Conservation (phyloP, 805 yeast genomes). For the Spathaspora gorwiae region DNA sequence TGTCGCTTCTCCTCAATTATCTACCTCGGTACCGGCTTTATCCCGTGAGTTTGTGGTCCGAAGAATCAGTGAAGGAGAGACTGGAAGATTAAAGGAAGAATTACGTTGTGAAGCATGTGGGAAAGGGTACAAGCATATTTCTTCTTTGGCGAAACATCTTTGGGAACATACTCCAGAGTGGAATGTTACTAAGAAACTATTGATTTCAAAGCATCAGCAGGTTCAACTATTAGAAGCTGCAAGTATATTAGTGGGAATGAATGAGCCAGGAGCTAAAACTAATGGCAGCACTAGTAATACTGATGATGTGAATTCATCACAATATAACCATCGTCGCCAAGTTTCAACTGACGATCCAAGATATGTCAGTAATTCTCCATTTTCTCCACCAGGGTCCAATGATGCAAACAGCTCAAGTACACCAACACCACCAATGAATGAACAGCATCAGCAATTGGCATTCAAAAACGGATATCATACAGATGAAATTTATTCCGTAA, state of each 20-base stretch:
- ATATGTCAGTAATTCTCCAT: conserved; percentile 5
- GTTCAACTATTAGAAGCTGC: conserved; percentile 80
- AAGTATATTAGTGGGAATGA: conserved; percentile 72
- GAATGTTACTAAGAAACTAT: conserved; percentile 77
- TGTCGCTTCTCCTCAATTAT: conserved; percentile 1
- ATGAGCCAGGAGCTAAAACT: conserved; percentile 25
- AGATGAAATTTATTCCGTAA: neutral
- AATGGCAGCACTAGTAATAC: neutral
- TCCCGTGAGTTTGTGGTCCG: conserved; percentile 73
- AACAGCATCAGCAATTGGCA: conserved; percentile 1
- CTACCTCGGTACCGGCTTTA: conserved; percentile 41
- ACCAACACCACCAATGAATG: conserved; percentile 12
- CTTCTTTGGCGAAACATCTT: conserved; percentile 80
- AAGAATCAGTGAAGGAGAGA: conserved; percentile 80
- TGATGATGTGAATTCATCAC: no score
- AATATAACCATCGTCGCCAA: neutral
- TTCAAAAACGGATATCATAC: conserved; percentile 2
- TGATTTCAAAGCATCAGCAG: conserved; percentile 84
- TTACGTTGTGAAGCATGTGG: conserved; percentile 88
- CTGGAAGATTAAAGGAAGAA: conserved; percentile 79
- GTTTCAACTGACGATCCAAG: conserved; percentile 1
- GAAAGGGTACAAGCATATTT: conserved; percentile 83
- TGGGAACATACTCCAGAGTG: conserved; percentile 97
- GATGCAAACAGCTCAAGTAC: conserved; percentile 7
- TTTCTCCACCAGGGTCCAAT: conserved; percentile 11